Evolutionary conservation across 2,329 filamentous ascomycete species (phyloP).

Genomic region (Sclerotinia spermophila): DNA sequence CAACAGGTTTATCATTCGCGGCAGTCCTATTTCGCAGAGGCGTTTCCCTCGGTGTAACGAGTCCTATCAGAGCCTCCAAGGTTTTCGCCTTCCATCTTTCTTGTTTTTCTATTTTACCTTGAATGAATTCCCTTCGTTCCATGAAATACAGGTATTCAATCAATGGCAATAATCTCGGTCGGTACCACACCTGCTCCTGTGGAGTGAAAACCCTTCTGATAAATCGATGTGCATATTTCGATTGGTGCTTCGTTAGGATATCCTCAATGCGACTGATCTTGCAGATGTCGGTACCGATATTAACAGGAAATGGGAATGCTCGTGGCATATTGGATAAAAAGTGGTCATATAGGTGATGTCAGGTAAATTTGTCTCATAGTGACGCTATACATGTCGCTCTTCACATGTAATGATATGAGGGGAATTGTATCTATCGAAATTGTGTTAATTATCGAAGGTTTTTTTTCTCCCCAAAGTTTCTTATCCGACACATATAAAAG

Average conservation of each 20-base stretch:
- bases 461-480: background rate
- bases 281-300: constrained; percentile 78
- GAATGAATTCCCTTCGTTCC: constrained; percentile 2
- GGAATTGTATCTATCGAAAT: background rate
- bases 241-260: constrained; percentile 19
- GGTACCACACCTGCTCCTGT: constrained; percentile 2
- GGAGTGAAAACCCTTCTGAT: constrained; percentile 21
- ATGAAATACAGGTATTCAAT: background rate
- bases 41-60: background rate
- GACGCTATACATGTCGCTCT: background rate
- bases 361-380: constrained; percentile 3
- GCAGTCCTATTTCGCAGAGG: background rate
- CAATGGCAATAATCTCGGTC: constrained; percentile 6
- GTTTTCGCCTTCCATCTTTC: background rate
- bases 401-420: background rate
- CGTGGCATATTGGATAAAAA: constrained; percentile 22
- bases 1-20: background rate
- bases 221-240: constrained; percentile 18
- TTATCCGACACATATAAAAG: background rate
- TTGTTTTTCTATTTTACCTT: constrained; percentile 1
- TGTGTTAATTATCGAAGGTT: background rate
- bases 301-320: constrained; percentile 62
- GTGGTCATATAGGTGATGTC: constrained; percentile 8
- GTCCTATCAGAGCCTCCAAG: constrained; percentile 7
- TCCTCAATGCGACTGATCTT: constrained; percentile 57